Base-by-base conservation (phyloP, 768 basidiomycete species). In the Pseudohyphozyma bogoriensis region DNA sequence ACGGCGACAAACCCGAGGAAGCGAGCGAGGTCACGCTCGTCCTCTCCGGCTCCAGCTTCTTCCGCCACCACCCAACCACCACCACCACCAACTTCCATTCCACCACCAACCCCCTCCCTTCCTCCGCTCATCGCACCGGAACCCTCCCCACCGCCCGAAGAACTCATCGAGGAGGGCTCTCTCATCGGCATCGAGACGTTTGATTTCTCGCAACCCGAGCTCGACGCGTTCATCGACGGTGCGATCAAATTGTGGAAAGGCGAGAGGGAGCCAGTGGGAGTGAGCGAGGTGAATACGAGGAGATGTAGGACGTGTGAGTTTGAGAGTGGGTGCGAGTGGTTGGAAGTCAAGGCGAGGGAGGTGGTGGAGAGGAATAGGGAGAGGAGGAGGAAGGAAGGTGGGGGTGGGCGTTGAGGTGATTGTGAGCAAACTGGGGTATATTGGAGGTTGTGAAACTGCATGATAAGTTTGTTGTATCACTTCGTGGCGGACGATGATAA, bases 161-260 rank as follows among this genome's bases (percentile, higher is more conserved):
- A 55, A 16, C 12, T n/a, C 20, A 11, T 50, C 46, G 55, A 60
- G n/a, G n/a, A n/a, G 10, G 56, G 51, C 2, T 24, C 74, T 22
- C 80, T 88, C 39, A 82, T 93, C 29, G 89, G 89, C 18, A 80
- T 72, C 11, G 84, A 80, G 64, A 68, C 71, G 28, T 87, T 92
- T 62, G 28, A 45, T 1, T 78, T 85, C 71, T 76, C 87, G 51
- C 75, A 80, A 12, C 42, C 46, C 1, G 62, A 80, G 46, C 77
- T 93, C 24, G 78, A 83, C 28, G 61, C 62, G 1, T 78, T 85
- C 63, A 73, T 91, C 28, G 65, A 69, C 1, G 77, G 77, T 55
- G 76, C 84, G 1, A 72, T 89, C 3, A 72, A 78, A 52, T 91
- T 85, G 82, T 93, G 90, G 90, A 74, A 78, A 59, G 87, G 88